Percentiles rank a stretch among this genome's conserved stretches.
Conservation (phyloP, 2,329 filamentous ascomycete genomes). For the Chaetomiaceae sp. region DNA sequence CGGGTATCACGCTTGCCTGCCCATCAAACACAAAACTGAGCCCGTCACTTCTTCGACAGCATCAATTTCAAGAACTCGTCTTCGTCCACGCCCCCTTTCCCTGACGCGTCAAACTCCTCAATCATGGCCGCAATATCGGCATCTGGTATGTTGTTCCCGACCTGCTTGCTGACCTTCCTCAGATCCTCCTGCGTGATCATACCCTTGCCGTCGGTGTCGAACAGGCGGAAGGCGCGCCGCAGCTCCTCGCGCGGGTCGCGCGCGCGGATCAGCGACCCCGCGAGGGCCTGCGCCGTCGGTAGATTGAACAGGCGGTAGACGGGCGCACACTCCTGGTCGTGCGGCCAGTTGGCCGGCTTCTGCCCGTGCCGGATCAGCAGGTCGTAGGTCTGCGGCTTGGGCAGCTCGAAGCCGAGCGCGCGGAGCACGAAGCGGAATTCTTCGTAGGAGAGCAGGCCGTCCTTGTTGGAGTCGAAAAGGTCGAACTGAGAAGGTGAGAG, state of each 20-base stretch:
- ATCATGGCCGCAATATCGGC: constrained; percentile 94
- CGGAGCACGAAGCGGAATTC: constrained; percentile 96
- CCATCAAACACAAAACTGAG: neutral
- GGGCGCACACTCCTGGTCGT: constrained; percentile 49
- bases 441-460: constrained; percentile 91
- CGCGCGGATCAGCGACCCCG: constrained; percentile 71
- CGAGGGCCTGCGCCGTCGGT: constrained; percentile 65
- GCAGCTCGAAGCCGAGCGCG: constrained; percentile 86
- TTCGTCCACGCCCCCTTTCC: constrained; percentile 70
- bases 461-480: constrained; percentile 94
- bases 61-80: constrained; percentile 65
- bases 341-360: constrained; percentile 55
- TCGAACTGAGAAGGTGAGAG: constrained; percentile 56
- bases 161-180: constrained; percentile 76
- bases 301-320: constrained; percentile 67
- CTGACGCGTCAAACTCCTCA: constrained; percentile 93
- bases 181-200: constrained; percentile 86
- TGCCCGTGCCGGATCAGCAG: constrained; percentile 78
- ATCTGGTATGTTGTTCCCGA: constrained; percentile 89
- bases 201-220: constrained; percentile 88
- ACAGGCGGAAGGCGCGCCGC: constrained; percentile 81
- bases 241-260: constrained; percentile 90
- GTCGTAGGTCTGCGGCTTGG: constrained; percentile 76
- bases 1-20: constrained; percentile 13
- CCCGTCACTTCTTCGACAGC: constrained; percentile 33